These are phyloP conservation scores for Carex pumila DNA, from an alignment of 176 grass and related monocot species.

Conservation along the genomic window DNA sequence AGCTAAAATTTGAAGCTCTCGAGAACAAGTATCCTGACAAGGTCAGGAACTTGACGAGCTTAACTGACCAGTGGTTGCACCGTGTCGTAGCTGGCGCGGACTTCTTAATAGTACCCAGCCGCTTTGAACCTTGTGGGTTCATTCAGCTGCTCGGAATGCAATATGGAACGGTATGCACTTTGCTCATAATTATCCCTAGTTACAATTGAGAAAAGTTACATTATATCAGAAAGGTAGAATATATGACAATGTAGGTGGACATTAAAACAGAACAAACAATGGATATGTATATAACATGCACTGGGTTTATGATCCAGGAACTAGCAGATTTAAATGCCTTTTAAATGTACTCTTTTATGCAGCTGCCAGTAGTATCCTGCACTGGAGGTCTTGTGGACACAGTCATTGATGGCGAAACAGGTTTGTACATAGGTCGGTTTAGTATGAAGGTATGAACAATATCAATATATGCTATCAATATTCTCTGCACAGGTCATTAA, in stretches of 20 bases:
- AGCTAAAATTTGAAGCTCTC: slow-evolving; percentile 27
- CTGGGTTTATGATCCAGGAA: neutral
- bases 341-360: neutral
- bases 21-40: slow-evolving; percentile 54
- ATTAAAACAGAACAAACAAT: neutral
- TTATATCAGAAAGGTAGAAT: neutral
- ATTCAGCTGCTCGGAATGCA: slow-evolving; percentile 86
- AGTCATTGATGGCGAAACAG: slow-evolving; percentile 50
- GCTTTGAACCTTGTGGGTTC: slow-evolving; percentile 85
- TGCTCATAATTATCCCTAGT: too few relatives aligned
- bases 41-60: slow-evolving; percentile 52
- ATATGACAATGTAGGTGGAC: neutral
- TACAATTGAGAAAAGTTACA: neutral
- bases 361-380: slow-evolving; percentile 49
- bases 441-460: slow-evolving; percentile 20
- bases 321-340: neutral
- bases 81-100: slow-evolving; percentile 76
- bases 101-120: slow-evolving; percentile 51
- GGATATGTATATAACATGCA: neutral
- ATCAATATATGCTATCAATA: neutral
- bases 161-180: slow-evolving; percentile 53
- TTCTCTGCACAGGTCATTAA: neutral
- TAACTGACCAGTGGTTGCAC: slow-evolving; percentile 57
- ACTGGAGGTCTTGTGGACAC: slow-evolving; percentile 91
- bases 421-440: slow-evolving; percentile 71